Evolutionary conservation across 176 grass and related monocot species (phyloP).

Genomic region (Oryza glumipatula): DNA sequence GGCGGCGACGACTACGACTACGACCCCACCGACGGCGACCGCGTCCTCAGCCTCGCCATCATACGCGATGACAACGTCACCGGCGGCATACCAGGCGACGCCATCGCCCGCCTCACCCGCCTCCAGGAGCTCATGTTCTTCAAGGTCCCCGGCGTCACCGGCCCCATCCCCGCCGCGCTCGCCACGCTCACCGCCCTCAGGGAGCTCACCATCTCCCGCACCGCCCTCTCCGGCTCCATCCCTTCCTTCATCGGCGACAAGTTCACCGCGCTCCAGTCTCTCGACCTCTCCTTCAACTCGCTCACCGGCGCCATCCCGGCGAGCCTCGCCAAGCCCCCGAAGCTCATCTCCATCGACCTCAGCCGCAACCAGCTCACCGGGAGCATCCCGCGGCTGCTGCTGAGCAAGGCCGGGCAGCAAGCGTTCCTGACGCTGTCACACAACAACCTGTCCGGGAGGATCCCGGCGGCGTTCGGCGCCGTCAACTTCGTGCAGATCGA

Average conservation of each 20-base stretch:
- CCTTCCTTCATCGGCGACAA: neutral
- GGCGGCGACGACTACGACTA: neutral
- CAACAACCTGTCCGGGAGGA: conserved; percentile 47
- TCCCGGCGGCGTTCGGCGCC: neutral
- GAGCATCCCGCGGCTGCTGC: conserved; percentile 35
- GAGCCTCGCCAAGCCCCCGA: too few relatives aligned
- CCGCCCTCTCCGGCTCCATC: neutral
- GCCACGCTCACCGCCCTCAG: neutral
- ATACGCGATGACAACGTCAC: conserved; percentile 37
- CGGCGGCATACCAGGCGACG: neutral
- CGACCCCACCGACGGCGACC: neutral
- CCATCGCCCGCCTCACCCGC: conserved; percentile 39
- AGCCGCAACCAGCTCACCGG: conserved; percentile 58
- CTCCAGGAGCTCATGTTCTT: neutral
- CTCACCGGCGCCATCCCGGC: neutral
- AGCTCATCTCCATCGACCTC: conserved; percentile 37
- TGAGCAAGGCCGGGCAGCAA: neutral
- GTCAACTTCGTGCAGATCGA: conserved; percentile 14
- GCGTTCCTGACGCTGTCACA: conserved; percentile 45
- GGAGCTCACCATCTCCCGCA: neutral
- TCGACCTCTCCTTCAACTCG: neutral
- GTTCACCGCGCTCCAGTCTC: neutral
- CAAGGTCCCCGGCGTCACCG: too few relatives aligned
- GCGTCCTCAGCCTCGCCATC: conserved; percentile 52
- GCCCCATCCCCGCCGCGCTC: neutral